Conservation (phyloP, 495 filamentous ascomycete genomes). For the Pyrenula aspistea region DNA sequence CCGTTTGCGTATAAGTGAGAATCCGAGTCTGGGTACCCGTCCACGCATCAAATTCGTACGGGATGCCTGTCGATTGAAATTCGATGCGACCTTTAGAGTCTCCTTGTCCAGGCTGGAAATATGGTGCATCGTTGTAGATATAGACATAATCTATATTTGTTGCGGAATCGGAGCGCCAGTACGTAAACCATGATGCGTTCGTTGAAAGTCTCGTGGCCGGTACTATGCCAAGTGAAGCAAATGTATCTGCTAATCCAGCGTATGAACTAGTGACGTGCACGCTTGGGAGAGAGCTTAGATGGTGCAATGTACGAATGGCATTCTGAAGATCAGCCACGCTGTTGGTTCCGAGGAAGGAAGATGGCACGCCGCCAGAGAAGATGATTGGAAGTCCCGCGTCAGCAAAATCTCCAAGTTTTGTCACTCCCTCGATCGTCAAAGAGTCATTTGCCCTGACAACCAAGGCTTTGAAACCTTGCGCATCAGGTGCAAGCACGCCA, state of each 20-base stretch:
- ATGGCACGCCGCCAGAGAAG: conserved; percentile 20
- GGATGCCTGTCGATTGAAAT: conserved; percentile 2
- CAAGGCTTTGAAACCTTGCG: conserved; percentile 31
- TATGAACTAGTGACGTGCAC: conserved; percentile 7
- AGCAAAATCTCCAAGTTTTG: conserved; percentile 24
- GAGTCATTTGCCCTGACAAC: conserved; percentile 25
- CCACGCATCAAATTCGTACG: conserved; percentile 28
- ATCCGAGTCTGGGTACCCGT: conserved; percentile 23
- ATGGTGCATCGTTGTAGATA: conserved; percentile 25
- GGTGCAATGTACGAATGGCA: conserved; percentile 6
- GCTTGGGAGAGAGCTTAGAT: conserved; percentile 4
- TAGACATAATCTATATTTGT: conserved; percentile 20
- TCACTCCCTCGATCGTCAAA: conserved; percentile 22
- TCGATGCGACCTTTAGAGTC: neutral
- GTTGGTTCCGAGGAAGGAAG: conserved; percentile 9
- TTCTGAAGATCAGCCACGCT: conserved; percentile 5
- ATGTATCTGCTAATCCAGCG: conserved; percentile 10
- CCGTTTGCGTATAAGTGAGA: conserved; percentile 13
- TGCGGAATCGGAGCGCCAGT: conserved; percentile 16
- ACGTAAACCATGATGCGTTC: conserved; percentile 22
- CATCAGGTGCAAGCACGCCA: conserved; percentile 23
- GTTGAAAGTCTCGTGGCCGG: conserved; percentile 12
- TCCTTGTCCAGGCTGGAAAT: conserved; percentile 10
- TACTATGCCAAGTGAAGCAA: conserved; percentile 11
- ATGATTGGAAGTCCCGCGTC: conserved; percentile 28